These are phyloP conservation scores for Angomonas desouzai DNA, from an alignment of 208 protist genomes.

Conservation along the genomic window DNA sequence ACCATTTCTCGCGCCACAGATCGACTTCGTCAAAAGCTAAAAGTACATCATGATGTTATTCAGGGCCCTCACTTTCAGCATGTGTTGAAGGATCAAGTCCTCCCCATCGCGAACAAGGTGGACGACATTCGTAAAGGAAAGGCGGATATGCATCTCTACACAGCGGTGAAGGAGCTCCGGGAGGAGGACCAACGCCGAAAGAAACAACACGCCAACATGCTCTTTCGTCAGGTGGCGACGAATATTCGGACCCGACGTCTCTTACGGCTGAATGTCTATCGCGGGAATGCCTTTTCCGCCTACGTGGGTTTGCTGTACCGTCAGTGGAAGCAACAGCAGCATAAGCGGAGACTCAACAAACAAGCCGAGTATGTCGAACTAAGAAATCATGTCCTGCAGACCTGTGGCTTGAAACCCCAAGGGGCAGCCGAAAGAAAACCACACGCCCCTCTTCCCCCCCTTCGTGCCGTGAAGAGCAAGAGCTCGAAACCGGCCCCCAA, in stretches of 20 bases:
- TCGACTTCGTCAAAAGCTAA: neutral
- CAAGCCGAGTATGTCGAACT: conserved; percentile 1
- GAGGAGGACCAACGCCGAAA: conserved; percentile 24
- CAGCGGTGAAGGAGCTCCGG: conserved; percentile 43
- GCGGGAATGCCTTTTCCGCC: conserved; percentile 41
- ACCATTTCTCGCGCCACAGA: neutral
- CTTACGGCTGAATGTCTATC: conserved; percentile 24
- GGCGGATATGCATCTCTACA: conserved; percentile 27
- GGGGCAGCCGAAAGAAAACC: neutral
- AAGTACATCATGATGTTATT: conserved; percentile 11
- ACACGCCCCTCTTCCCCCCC: neutral
- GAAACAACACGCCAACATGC: conserved; percentile 21
- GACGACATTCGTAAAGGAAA: conserved; percentile 17
- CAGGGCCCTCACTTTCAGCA: conserved; percentile 28
- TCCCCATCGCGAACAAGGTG: conserved; percentile 35
- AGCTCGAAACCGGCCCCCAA: neutral
- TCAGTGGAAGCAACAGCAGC: conserved; percentile 34
- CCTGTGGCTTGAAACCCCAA: neutral
- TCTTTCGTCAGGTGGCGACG: conserved; percentile 45
- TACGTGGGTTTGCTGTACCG: conserved; percentile 52
- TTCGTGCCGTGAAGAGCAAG: neutral
- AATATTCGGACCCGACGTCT: conserved; percentile 47
- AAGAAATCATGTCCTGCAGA: conserved; percentile 7
- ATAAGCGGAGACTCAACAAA: conserved; percentile 17
- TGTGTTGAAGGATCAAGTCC: conserved; percentile 34